These are phyloP conservation scores for Kurtzmaniella quercitrusa DNA, from an alignment of 1,139 yeast genomes.

Conservation along the genomic window DNA sequence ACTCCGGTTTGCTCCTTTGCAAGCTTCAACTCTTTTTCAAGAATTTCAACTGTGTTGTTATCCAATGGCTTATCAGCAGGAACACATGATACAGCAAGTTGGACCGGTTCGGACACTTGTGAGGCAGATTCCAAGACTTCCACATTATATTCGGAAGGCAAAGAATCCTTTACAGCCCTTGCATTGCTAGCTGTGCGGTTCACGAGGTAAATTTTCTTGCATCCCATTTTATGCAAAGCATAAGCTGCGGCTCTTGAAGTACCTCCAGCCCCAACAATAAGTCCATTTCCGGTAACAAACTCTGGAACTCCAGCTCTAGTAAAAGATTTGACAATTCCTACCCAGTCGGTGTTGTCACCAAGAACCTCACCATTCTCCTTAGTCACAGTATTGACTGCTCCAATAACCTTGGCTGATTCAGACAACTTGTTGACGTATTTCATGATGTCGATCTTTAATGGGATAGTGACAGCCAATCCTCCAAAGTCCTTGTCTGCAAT, in stretches of 20 bases:
- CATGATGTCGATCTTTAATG: constrained; percentile 77
- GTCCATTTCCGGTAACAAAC: constrained; percentile 42
- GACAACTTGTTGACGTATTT: constrained; percentile 60
- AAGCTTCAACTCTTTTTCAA: constrained; percentile 45
- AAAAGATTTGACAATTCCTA: constrained; percentile 76
- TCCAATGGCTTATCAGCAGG: constrained; percentile 86
- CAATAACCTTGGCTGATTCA: constrained; percentile 71
- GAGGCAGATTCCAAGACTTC: constrained; percentile 53
- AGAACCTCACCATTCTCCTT: constrained; percentile 48
- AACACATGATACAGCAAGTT: constrained; percentile 75
- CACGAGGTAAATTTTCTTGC: constrained; percentile 67
- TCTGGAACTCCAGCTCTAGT: constrained; percentile 56
- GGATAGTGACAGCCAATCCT: constrained; percentile 90
- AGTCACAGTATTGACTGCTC: constrained; percentile 87
- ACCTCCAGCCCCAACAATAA: constrained; percentile 96
- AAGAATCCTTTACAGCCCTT: constrained; percentile 50
- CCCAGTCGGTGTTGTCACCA: constrained; percentile 97
- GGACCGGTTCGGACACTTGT: constrained; percentile 40
- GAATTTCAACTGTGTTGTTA: constrained; percentile 38
- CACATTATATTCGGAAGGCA: constrained; percentile 61
- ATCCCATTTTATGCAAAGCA: constrained; percentile 80
- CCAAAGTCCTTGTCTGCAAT: constrained; percentile 59
- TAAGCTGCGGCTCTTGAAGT: constrained; percentile 93
- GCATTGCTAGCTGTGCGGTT: constrained; percentile 78
- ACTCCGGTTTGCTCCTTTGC: constrained; percentile 28